phyloP scores from a whole-genome alignment of 2,329 filamentous ascomycete species.

The Claviceps humidiphila region DNA sequence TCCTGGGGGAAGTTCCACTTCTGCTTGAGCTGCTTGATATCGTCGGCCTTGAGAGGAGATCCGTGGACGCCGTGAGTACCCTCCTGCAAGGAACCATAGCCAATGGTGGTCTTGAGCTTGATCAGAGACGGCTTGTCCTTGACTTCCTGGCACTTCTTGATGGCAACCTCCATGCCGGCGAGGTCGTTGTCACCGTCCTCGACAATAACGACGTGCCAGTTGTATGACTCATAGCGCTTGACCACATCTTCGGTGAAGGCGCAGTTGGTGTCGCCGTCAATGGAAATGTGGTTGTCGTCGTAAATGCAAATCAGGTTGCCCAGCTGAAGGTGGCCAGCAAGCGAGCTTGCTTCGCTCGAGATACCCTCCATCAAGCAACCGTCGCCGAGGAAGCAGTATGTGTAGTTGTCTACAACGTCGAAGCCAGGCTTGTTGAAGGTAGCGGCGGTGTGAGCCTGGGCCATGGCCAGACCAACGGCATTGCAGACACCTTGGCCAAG shows the following conservation, averaged over 20 bases:
- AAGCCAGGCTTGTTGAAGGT: slow-evolving; percentile 95
- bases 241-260: slow-evolving; percentile 94
- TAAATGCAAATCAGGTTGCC: slow-evolving; percentile 96
- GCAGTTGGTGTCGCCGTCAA: slow-evolving; percentile 88
- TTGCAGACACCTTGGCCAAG: slow-evolving; percentile 96
- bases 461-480: slow-evolving; percentile 94
- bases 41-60: slow-evolving; percentile 86
- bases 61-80: slow-evolving; percentile 95
- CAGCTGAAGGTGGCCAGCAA: slow-evolving; percentile 91
- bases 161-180: slow-evolving; percentile 73
- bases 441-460: slow-evolving; percentile 80
- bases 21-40: slow-evolving; percentile 84
- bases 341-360: slow-evolving; percentile 79
- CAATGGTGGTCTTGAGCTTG: slow-evolving; percentile 94
- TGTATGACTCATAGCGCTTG: slow-evolving; percentile 93
- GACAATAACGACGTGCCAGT: slow-evolving; percentile 84
- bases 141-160: slow-evolving; percentile 71
- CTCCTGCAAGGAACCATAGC: slow-evolving; percentile 84
- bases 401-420: slow-evolving; percentile 89
- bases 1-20: slow-evolving; percentile 93
- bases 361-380: slow-evolving; percentile 98
- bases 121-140: slow-evolving; percentile 96
- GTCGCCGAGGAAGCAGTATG: slow-evolving; percentile 93
- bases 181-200: slow-evolving; percentile 82
- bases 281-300: slow-evolving; percentile 96